phyloP scores from a whole-genome alignment of 116 monocot genomes.

The Thalassia testudinum region DNA sequence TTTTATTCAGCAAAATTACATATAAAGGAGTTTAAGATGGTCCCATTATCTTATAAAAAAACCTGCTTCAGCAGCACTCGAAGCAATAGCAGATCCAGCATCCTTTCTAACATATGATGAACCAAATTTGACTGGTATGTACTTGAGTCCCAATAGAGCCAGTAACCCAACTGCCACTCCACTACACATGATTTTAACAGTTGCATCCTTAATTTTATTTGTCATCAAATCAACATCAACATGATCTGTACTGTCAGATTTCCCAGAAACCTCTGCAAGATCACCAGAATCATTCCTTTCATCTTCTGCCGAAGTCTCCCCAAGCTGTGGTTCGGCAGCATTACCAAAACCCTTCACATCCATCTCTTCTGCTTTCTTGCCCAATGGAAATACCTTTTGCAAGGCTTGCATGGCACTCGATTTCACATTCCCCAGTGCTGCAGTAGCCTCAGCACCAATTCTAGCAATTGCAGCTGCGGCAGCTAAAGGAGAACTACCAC shows the following conservation, averaged over 20 bases:
- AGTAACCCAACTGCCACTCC: conserved; percentile 44
- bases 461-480: conserved; percentile 79
- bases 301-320: conserved; percentile 5
- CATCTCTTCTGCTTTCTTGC: conserved; percentile 12
- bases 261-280: conserved; percentile 13
- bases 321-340: conserved; percentile 13
- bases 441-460: conserved; percentile 71
- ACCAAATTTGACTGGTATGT: conserved; percentile 30
- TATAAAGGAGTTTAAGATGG: not conserved
- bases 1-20: not conserved
- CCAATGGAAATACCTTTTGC: conserved; percentile 54
- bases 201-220: conserved; percentile 28
- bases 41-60: not conserved
- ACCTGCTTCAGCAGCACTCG: conserved; percentile 20
- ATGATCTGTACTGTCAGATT: conserved; percentile 12
- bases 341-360: conserved; percentile 1
- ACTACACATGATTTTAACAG: conserved; percentile 47
- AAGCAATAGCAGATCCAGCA: conserved; percentile 21
- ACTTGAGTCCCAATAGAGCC: conserved; percentile 34
- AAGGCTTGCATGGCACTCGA: conserved; percentile 62
- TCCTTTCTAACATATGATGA: conserved; percentile 16
- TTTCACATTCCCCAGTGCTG: conserved; percentile 53
- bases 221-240: conserved; percentile 16
- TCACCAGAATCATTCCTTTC: conserved; percentile 8
- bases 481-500: conserved; percentile 57